Conservation (phyloP, 2,329 filamentous ascomycete species). For the Trichoderma gracile region DNA sequence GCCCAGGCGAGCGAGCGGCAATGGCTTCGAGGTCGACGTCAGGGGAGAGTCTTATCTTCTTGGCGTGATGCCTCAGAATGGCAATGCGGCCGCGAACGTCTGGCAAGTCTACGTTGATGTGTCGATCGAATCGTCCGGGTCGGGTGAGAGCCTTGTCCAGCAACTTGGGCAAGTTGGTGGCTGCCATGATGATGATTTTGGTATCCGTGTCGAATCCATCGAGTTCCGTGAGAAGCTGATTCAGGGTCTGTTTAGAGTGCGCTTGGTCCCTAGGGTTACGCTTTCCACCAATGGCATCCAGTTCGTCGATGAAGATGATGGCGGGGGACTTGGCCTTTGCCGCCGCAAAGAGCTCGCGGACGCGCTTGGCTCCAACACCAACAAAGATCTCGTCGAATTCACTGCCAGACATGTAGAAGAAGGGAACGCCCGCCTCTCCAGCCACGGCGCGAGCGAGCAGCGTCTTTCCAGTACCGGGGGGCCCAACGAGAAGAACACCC, state of each 20-base stretch:
- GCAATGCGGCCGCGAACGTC: constrained; percentile 91
- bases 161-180: constrained; percentile 92
- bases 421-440: constrained; percentile 94
- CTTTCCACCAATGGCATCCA: constrained; percentile 92
- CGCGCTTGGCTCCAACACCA: constrained; percentile 92
- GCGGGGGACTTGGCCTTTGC: constrained; percentile 84
- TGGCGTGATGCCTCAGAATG: constrained; percentile 90
- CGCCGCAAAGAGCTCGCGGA: constrained; percentile 84
- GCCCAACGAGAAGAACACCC: constrained; percentile 90
- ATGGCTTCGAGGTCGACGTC: constrained; percentile 84
- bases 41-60: constrained; percentile 77
- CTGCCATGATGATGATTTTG: constrained; percentile 92
- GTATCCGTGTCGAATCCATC: constrained; percentile 96
- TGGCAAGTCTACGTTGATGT: constrained; percentile 83
- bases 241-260: constrained; percentile 95
- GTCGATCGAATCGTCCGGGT: constrained; percentile 93
- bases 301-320: constrained; percentile 94
- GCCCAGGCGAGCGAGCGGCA: constrained; percentile 83
- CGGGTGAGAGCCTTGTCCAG: constrained; percentile 93
- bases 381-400: constrained; percentile 99
- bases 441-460: constrained; percentile 92
- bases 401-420: constrained; percentile 99
- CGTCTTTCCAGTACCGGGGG: constrained; percentile 96
- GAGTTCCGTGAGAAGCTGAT: constrained; percentile 93
- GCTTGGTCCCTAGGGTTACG: constrained; percentile 89